These are phyloP conservation scores for Pseudocercospora crystallina DNA, from an alignment of 2,329 filamentous ascomycete genomes.

Conservation along the genomic window DNA sequence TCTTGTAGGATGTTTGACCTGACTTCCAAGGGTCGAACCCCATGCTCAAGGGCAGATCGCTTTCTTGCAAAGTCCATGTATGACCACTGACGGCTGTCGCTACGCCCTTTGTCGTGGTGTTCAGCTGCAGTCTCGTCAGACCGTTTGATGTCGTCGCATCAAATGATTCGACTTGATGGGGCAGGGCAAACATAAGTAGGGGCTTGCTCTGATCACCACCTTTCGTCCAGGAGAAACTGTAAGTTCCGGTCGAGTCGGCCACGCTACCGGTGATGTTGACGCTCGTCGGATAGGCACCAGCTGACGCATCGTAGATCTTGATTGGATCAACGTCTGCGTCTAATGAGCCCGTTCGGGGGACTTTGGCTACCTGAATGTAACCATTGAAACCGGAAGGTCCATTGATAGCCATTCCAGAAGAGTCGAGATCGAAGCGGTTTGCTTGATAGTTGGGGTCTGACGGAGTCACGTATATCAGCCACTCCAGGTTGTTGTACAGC, in stretches of 20 bases:
- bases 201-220: slow-evolving; percentile 60
- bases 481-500: slow-evolving; percentile 68
- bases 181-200: slow-evolving; percentile 82
- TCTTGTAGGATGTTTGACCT: slow-evolving; percentile 37
- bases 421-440: slow-evolving; percentile 60
- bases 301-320: slow-evolving; percentile 69
- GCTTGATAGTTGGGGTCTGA: slow-evolving; percentile 53
- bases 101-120: slow-evolving; percentile 81
- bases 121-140: slow-evolving; percentile 57
- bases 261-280: slow-evolving; percentile 65
- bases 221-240: slow-evolving; percentile 72
- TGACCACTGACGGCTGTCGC: slow-evolving; percentile 71
- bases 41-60: slow-evolving; percentile 69
- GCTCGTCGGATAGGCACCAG: slow-evolving; percentile 70
- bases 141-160: slow-evolving; percentile 55
- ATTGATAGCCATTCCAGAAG: slow-evolving; percentile 58
- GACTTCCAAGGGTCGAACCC: slow-evolving; percentile 77
- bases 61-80: slow-evolving; percentile 76
- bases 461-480: slow-evolving; percentile 76
- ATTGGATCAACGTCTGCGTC: slow-evolving; percentile 49
- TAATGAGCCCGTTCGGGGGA: slow-evolving; percentile 46
- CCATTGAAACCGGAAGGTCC: slow-evolving; percentile 71
- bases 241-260: slow-evolving; percentile 62
- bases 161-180: slow-evolving; percentile 81
- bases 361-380: slow-evolving; percentile 79